Percentiles rank a stretch among this genome's conserved stretches.
Evolutionary conservation across 495 filamentous ascomycete genomes (phyloP).

Genomic region (Amniculicola lignicola): DNA sequence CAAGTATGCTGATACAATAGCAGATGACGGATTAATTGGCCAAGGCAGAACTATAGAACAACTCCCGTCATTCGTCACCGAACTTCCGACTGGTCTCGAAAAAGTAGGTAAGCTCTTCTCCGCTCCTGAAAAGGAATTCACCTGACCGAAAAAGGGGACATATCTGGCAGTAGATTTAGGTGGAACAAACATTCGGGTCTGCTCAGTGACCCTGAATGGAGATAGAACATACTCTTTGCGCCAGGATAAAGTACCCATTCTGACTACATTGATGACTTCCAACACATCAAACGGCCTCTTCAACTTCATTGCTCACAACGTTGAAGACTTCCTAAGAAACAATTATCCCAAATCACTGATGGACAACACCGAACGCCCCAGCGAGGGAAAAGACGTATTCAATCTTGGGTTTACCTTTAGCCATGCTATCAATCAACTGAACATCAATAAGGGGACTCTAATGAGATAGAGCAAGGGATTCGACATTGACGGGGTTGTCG

Average conservation of each 20-base stretch:
- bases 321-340: conserved; percentile 88
- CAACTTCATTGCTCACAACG: conserved; percentile 94
- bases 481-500: conserved; percentile 93
- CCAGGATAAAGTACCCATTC: conserved; percentile 84
- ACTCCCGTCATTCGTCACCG: background rate
- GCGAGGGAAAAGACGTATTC: conserved; percentile 53
- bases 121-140: too few species aligned
- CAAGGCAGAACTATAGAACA: background rate
- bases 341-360: conserved; percentile 57
- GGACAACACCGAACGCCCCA: conserved; percentile 51
- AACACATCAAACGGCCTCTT: conserved; percentile 86
- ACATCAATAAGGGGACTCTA: conserved; percentile 90
- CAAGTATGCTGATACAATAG: background rate
- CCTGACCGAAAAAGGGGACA: conserved; percentile 54
- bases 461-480: conserved; percentile 99
- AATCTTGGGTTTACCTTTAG: conserved; percentile 95
- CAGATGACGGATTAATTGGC: background rate
- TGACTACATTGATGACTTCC: conserved; percentile 88
- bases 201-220: conserved; percentile 85
- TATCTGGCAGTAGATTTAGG: conserved; percentile 96
- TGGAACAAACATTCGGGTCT: conserved; percentile 95
- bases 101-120: background rate
- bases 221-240: conserved; percentile 50
- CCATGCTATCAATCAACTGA: conserved; percentile 90
- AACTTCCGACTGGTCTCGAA: background rate